Conservation (phyloP, 768 basidiomycete genomes). For the Dacryopinax spathularia region DNA sequence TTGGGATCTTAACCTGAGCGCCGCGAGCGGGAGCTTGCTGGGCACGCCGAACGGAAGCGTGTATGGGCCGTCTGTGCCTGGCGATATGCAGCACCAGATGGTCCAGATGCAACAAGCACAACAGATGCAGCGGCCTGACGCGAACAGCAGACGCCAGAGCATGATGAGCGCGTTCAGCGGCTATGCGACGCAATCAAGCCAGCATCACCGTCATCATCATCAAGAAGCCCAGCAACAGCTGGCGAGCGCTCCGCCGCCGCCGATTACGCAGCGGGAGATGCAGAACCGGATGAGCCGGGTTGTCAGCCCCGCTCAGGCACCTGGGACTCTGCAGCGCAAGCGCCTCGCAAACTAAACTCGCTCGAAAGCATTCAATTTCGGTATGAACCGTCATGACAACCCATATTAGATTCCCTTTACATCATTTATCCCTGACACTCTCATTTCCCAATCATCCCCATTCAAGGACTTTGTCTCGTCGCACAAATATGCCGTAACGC, state of each 20-base stretch:
- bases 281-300: conserved; percentile 1
- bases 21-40: not conserved
- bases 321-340: too few relatives aligned
- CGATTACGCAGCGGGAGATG: not conserved
- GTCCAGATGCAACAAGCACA: not conserved
- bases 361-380: too few relatives aligned
- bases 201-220: too few relatives aligned
- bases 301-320: not conserved
- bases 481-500: too few relatives aligned
- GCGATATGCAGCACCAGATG: not conserved
- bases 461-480: too few relatives aligned
- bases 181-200: not conserved
- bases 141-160: not conserved
- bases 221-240: not conserved
- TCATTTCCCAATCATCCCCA: too few relatives aligned
- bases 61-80: not conserved
- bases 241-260: not conserved
- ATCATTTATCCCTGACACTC: too few relatives aligned
- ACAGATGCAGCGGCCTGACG: not conserved
- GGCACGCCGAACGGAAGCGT: conserved; percentile 1
- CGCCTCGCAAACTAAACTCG: too few relatives aligned
- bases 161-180: not conserved
- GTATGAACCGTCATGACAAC: too few relatives aligned
- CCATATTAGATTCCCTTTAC: too few relatives aligned
- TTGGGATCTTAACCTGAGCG: conserved; percentile 44